These are phyloP conservation scores for Forsythia viridissima DNA, from an alignment of 257 asterid genomes.

Conservation along the genomic window DNA sequence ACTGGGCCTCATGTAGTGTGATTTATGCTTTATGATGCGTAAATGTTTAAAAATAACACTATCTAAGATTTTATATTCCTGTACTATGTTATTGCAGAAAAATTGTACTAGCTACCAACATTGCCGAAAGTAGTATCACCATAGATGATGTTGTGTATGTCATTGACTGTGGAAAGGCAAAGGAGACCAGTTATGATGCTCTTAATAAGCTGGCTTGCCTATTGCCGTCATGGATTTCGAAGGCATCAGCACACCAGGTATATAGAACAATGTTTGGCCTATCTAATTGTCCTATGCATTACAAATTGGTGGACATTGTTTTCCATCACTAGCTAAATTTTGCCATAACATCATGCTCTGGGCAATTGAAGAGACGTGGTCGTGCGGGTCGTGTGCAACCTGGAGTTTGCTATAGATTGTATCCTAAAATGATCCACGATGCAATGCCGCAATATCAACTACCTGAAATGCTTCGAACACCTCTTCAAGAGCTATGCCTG, in stretches of 20 bases:
- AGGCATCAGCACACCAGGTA: slow-evolving; percentile 99
- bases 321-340: background rate
- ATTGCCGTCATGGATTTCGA: slow-evolving; percentile 97
- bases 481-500: slow-evolving; percentile 95
- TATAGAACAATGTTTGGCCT: slow-evolving; percentile 1
- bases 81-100: slow-evolving; percentile 55
- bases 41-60: background rate
- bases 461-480: slow-evolving; percentile 98
- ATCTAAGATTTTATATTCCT: background rate
- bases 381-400: slow-evolving; percentile 99
- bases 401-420: slow-evolving; percentile 89
- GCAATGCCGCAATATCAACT: slow-evolving; percentile 90
- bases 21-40: slow-evolving; percentile 6
- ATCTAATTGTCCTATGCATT: background rate
- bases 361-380: slow-evolving; percentile 81
- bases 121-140: slow-evolving; percentile 98
- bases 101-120: slow-evolving; percentile 92
- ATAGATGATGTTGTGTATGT: slow-evolving; percentile 96
- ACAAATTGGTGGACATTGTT: background rate
- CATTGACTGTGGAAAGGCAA: slow-evolving; percentile 95
- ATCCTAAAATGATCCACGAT: slow-evolving; percentile 78
- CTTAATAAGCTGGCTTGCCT: slow-evolving; percentile 94
- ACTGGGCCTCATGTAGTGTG: slow-evolving; percentile 8
- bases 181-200: slow-evolving; percentile 98
- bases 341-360: slow-evolving; percentile 19